phyloP scores from a whole-genome alignment of 75 land plant species.

The Ceratopteris richardii region DNA sequence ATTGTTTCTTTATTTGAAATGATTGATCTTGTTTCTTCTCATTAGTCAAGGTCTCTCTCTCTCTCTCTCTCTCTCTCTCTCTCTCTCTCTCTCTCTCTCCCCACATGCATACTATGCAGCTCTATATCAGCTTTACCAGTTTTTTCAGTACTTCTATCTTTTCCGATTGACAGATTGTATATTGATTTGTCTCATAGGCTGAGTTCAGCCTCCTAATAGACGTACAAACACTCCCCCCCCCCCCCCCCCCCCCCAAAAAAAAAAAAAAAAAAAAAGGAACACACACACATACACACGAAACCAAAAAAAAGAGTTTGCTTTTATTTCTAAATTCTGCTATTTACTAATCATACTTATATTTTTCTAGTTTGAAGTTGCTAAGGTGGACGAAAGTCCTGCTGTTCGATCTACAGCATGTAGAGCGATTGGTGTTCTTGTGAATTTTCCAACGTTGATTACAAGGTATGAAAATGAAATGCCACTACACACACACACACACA shows the following conservation, averaged over 20 bases:
- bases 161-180: no score
- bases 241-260: no score
- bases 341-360: not conserved
- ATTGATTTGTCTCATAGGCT: no score
- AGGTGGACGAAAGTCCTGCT: constrained; percentile 56
- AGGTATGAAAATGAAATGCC: no score
- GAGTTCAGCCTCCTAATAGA: not conserved
- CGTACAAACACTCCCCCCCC: not conserved
- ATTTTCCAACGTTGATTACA: constrained; percentile 48
- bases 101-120: no score
- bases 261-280: no score
- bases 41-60: not conserved
- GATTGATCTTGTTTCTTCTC: not conserved
- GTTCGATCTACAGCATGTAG: constrained; percentile 96
- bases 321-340: not conserved
- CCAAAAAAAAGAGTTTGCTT: not conserved
- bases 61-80: no score
- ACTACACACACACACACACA: no score
- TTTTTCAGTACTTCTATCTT: no score
- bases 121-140: constrained; percentile 2
- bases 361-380: constrained; percentile 51
- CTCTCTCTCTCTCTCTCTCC: no score
- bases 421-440: constrained; percentile 82
- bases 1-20: not conserved
- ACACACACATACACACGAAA: not conserved